phyloP scores from a whole-genome alignment of 306 rosid genomes.

The Acacia melanoxylon region DNA sequence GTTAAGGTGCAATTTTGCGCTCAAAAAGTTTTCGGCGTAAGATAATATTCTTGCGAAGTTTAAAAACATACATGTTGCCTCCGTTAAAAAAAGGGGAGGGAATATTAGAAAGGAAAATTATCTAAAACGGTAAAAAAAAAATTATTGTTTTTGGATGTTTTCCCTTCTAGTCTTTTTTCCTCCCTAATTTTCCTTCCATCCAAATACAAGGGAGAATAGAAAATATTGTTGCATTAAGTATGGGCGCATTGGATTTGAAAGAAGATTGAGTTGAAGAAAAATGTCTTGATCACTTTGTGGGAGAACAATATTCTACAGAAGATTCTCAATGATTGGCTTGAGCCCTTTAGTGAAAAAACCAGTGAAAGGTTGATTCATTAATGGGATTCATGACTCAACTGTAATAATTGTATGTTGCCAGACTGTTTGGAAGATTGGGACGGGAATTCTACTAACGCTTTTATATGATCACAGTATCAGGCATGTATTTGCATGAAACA shows the following conservation, averaged over 20 bases:
- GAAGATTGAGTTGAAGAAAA: not conserved
- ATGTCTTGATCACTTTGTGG: not conserved
- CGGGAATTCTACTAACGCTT: not conserved
- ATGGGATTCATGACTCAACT: conserved; percentile 19
- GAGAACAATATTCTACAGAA: not conserved
- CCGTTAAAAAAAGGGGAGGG: no score
- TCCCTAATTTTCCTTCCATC: no score
- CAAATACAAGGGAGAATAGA: not conserved
- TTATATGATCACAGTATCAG: not conserved
- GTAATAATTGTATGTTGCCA: not conserved
- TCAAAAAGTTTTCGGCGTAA: no score
- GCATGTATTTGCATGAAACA: conserved; percentile 13
- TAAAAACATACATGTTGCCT: no score
- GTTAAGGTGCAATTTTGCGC: no score
- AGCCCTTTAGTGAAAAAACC: not conserved
- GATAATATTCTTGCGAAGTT: no score
- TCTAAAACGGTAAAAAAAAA: no score
- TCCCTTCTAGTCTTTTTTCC: no score
- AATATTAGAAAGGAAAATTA: no score
- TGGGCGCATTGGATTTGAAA: not conserved
- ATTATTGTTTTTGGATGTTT: no score
- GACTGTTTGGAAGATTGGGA: not conserved
- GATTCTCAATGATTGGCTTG: conserved; percentile 14
- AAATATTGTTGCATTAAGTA: not conserved
- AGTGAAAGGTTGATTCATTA: conserved; percentile 1